These are phyloP conservation scores for Rhodotorula paludigena DNA, from an alignment of 768 basidiomycete species.

Conservation along the genomic window DNA sequence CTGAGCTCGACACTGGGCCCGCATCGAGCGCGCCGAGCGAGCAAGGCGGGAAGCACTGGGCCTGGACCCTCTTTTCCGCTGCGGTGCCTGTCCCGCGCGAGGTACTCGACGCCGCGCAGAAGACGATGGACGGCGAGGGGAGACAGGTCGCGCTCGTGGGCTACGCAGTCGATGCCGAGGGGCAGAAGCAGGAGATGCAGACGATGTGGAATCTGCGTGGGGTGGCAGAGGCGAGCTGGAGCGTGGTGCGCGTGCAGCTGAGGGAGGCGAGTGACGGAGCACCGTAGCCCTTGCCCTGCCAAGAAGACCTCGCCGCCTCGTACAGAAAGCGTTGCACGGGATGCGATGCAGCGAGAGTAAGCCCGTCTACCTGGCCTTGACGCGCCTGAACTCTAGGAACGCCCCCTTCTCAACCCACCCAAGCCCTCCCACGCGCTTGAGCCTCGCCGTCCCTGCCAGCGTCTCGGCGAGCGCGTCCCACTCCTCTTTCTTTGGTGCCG, in stretches of 20 bases:
- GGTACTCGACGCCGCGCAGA: not conserved
- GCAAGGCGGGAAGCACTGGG: slow-evolving; percentile 7
- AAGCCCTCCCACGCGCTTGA: slow-evolving; percentile 27
- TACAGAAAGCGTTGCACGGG: too few relatives aligned
- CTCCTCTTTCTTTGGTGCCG: slow-evolving; percentile 1
- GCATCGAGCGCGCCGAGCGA: not conserved
- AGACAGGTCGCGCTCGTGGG: slow-evolving; percentile 16
- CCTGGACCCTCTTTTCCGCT: slow-evolving; percentile 24
- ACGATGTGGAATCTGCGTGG: slow-evolving; percentile 32
- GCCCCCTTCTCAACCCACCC: slow-evolving; percentile 31
- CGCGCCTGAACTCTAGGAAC: slow-evolving; percentile 32
- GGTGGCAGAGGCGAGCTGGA: slow-evolving; percentile 29
- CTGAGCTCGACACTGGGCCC: slow-evolving; percentile 1
- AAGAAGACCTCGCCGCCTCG: too few relatives aligned
- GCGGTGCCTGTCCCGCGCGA: not conserved
- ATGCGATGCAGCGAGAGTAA: too few relatives aligned
- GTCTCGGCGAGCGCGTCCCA: slow-evolving; percentile 26
- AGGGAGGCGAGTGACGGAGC: not conserved
- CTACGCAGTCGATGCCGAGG: slow-evolving; percentile 18
- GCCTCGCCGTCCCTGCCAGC: slow-evolving; percentile 14
- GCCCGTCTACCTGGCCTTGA: slow-evolving; percentile 13
- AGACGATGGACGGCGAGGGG: not conserved
- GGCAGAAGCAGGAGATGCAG: slow-evolving; percentile 17
- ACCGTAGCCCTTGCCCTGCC: too few relatives aligned
- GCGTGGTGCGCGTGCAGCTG: slow-evolving; percentile 9